Base-by-base conservation (phyloP, 2,329 filamentous ascomycete genomes). In the Colletotrichum sansevieriae region DNA sequence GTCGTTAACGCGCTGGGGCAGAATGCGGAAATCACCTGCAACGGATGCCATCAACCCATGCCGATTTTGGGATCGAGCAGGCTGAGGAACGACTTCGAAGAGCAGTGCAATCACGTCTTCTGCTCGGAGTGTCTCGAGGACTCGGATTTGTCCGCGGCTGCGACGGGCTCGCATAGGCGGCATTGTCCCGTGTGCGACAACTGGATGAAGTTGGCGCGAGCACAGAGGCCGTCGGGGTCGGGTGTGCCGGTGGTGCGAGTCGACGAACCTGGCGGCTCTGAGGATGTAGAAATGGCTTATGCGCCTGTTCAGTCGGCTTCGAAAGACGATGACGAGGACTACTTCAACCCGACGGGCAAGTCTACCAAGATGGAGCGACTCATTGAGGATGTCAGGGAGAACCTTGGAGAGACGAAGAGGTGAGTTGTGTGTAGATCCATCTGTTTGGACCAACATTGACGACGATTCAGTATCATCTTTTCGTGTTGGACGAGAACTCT, bases 401-500 rank as follows among this genome's bases (percentile, higher is more conserved):
- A 72, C n/a, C 43, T 77, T 18, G 35, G 58, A 43, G 74, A 46
- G 61, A 72, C 71, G 5, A 76, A 77, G 57, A 76, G 75, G 75
- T 73, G 72, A 59, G 52, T 10, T 0, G 35, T 54, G 10, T 6
- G 12, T 18, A 15, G 35, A 11, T 33, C n/a, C 9, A 22, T 54
- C 8, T 33, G 3, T 9, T 10, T n/a, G 47, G 12, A 25, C 9
- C 2, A 3, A 46, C 6, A 29, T 22, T 47, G 2, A 63, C 43
- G 29, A 0, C 18, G 3, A 33, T 11, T 10, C 41, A 84, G 81
- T 49, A 83, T 84, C 37, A 78, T 84, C 49, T 85, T 84, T 44
- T 83, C 82, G 0, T 83, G 78, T 64, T 85, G 82, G 83, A 84
- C 80, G 1, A 73, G 78, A 0, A 83, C 82, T 0, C 73, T 85